A percentile compares a stretch with the other conserved stretches of the same genome.
phyloP scores from a whole-genome alignment of 78 protist genomes.

The Dictyostelium firmibasis region DNA sequence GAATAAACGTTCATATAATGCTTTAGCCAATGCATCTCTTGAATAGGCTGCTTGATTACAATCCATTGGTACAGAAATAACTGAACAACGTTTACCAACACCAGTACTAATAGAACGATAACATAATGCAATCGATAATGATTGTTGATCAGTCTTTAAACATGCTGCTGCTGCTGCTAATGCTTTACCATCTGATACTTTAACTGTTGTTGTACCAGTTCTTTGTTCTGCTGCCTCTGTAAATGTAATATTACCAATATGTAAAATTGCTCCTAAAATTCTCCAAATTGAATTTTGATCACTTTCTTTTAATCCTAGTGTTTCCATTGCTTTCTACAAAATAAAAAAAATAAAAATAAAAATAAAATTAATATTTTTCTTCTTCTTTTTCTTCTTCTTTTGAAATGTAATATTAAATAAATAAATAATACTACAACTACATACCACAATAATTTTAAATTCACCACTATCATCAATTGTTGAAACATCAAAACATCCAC shows the following conservation, averaged over 20 bases:
- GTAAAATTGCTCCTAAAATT: constrained; percentile 83
- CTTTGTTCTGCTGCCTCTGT: constrained; percentile 42
- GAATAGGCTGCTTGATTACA: constrained; percentile 42
- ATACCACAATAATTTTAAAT: constrained; percentile 26
- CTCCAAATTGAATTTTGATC: constrained; percentile 78
- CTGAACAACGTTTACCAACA: constrained; percentile 75
- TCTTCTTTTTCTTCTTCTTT: no score
- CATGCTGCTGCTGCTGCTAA: constrained; percentile 62
- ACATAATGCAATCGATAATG: constrained; percentile 61
- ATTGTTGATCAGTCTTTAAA: constrained; percentile 18
- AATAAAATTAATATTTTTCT: no score
- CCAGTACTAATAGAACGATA: constrained; percentile 77
- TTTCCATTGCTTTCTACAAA: constrained; percentile 79
- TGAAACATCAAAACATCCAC: constrained; percentile 79
- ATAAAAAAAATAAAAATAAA: neutral
- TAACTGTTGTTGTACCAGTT: constrained; percentile 28
- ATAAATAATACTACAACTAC: neutral
- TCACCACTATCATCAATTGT: constrained; percentile 87
- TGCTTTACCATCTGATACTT: constrained; percentile 4
- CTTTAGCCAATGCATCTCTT: constrained; percentile 92
- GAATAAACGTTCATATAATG: constrained; percentile 86
- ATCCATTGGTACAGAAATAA: constrained; percentile 81
- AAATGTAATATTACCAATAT: constrained; percentile 89
- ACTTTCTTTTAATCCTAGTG: constrained; percentile 57
- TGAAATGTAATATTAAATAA: neutral